Conservation (phyloP, 768 basidiomycete species). For the Mycena crocata region DNA sequence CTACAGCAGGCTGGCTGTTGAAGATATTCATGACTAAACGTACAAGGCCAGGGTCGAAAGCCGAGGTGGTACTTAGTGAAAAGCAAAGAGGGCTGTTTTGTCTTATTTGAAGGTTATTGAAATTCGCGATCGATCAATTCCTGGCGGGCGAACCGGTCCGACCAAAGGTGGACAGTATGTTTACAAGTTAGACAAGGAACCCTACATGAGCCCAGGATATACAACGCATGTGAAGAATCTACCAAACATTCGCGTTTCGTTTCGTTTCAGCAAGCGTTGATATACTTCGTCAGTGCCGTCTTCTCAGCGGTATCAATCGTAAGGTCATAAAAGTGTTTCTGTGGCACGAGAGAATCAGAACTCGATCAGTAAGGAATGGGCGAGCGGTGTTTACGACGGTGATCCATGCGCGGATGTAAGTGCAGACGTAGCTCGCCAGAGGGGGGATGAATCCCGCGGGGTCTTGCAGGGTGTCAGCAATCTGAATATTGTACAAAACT, state of each 20-base stretch:
- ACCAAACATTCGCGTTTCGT: neutral
- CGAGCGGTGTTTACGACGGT: conserved; percentile 43
- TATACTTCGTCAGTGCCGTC: conserved; percentile 54
- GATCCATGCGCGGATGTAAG: conserved; percentile 66
- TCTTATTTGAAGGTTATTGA: too few species aligned
- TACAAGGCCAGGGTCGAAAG: neutral
- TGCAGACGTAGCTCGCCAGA: conserved; percentile 60
- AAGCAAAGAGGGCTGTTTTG: too few species aligned
- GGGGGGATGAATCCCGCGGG: conserved; percentile 65
- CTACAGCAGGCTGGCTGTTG: neutral
- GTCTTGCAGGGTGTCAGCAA: conserved; percentile 42
- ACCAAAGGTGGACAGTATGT: neutral
- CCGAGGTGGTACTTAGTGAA: neutral
- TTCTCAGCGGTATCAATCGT: conserved; percentile 65
- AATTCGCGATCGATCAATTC: too few species aligned
- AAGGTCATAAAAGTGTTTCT: conserved; percentile 61
- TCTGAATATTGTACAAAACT: neutral
- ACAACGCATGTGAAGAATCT: neutral
- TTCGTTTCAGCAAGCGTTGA: conserved; percentile 48
- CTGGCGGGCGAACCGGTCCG: neutral
- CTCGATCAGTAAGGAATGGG: neutral
- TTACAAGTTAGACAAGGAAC: neutral
- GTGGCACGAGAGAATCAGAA: neutral
- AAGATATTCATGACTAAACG: neutral
- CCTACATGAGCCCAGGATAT: too few species aligned